These are phyloP conservation scores for Bolboschoenus planiculmis DNA, from an alignment of 176 grass and related monocot genomes.

Conservation along the genomic window DNA sequence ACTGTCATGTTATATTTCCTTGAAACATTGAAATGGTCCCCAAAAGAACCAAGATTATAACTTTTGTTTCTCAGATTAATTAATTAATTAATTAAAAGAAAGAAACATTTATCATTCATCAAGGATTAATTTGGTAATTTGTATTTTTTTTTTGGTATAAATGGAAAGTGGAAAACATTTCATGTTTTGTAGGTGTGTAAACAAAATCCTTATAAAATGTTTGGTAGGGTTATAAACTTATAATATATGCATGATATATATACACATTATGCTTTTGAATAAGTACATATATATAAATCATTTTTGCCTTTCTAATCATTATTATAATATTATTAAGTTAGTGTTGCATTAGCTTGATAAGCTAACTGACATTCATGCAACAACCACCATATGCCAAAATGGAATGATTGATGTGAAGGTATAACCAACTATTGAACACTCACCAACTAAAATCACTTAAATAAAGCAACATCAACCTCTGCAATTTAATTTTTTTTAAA, in stretches of 20 bases:
- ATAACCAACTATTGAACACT: conserved; percentile 17
- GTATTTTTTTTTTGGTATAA: too few species aligned
- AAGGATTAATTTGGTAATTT: too few species aligned
- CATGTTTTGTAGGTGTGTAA: not conserved
- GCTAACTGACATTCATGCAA: not conserved
- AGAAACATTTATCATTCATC: too few species aligned
- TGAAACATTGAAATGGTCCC: not conserved
- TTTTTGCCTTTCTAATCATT: not conserved
- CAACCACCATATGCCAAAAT: not conserved
- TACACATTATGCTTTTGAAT: not conserved
- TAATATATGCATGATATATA: not conserved
- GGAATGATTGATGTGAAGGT: conserved; percentile 23
- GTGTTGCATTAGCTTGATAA: not conserved
- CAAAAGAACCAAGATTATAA: too few species aligned
- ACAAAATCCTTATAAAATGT: too few species aligned
- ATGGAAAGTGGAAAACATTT: not conserved
- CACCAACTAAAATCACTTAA: conserved; percentile 2
- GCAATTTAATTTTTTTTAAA: not conserved
- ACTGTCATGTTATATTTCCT: not conserved
- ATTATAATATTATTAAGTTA: not conserved
- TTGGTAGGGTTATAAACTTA: not conserved
- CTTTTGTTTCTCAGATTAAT: too few species aligned
- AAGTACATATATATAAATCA: not conserved
- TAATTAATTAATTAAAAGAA: too few species aligned
- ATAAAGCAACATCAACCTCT: conserved; percentile 11